Conservation (phyloP, 1,139 yeast species). For the Entelexis paramagnoliae region DNA sequence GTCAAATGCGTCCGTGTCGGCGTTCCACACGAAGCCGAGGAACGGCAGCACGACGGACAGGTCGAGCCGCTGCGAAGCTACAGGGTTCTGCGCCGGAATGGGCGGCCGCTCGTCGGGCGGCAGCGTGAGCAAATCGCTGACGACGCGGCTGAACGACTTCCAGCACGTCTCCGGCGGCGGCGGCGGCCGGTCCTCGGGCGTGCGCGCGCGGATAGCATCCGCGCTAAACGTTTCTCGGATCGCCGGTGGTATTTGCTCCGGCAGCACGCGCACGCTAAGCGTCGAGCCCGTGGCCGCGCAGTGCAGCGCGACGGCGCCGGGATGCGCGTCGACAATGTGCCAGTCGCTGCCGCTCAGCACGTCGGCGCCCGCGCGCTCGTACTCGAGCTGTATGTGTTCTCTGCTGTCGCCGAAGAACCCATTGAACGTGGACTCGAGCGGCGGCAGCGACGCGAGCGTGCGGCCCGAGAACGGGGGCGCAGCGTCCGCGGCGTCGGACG, state of each 20-base stretch:
- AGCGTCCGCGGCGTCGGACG: neutral
- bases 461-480: slow-evolving; percentile 10
- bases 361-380: neutral
- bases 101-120: slow-evolving; percentile 7
- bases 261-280: slow-evolving; percentile 7
- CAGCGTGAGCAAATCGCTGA: slow-evolving; percentile 10
- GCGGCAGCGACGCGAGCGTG: slow-evolving; percentile 8
- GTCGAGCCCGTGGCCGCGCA: slow-evolving; percentile 16
- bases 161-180: slow-evolving; percentile 9
- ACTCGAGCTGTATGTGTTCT: slow-evolving; percentile 15
- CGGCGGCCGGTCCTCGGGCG: neutral
- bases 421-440: slow-evolving; percentile 7
- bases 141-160: slow-evolving; percentile 12
- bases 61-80: slow-evolving; percentile 14
- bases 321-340: slow-evolving; percentile 10
- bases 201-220: slow-evolving; percentile 4
- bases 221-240: slow-evolving; percentile 6
- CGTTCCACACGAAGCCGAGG: slow-evolving; percentile 16
- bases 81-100: neutral
- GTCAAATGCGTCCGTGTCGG: slow-evolving; percentile 7
- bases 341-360: slow-evolving; percentile 11
- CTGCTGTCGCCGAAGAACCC: slow-evolving; percentile 6
- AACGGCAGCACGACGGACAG: slow-evolving; percentile 12
- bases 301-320: slow-evolving; percentile 4
- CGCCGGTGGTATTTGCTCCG: slow-evolving; percentile 4